Evolutionary conservation across 1,284 basidiomycete species (phyloP).

Genomic region (Stereum hirsutum): DNA sequence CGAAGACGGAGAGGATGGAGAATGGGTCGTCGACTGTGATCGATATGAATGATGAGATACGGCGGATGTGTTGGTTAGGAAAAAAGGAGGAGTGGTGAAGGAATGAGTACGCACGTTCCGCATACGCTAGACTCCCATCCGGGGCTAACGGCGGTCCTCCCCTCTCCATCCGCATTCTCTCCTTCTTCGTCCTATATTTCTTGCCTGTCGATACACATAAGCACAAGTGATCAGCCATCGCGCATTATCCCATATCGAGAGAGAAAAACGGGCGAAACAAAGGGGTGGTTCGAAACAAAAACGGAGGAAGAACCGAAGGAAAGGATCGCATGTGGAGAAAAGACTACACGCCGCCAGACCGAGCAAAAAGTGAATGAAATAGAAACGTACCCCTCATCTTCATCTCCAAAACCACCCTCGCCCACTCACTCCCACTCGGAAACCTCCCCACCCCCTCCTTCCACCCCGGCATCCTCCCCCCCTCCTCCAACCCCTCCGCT

Average conservation of each 20-base stretch:
- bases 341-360: no score
- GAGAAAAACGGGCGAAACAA: no score
- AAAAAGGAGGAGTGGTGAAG: no score
- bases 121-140: conserved; percentile 69
- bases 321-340: no score
- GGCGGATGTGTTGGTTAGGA: conserved; percentile 4
- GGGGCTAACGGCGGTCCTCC: conserved; percentile 55
- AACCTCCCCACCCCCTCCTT: conserved; percentile 67
- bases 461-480: conserved; percentile 63
- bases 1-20: conserved; percentile 50
- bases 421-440: conserved; percentile 58
- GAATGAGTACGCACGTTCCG: conserved; percentile 58
- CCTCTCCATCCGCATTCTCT: conserved; percentile 61
- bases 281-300: no score
- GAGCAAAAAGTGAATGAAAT: no score
- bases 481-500: conserved; percentile 51
- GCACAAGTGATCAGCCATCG: no score
- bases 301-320: no score
- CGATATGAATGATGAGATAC: conserved; percentile 8
- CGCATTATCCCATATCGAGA: no score
- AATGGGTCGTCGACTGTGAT: conserved; percentile 69
- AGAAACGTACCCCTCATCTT: no score
- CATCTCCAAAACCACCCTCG: conserved; percentile 55
- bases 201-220: conserved; percentile 41
- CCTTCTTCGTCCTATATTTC: conserved; percentile 69